Conservation (phyloP, 768 basidiomycete species). For the Hygrophorus russula region DNA sequence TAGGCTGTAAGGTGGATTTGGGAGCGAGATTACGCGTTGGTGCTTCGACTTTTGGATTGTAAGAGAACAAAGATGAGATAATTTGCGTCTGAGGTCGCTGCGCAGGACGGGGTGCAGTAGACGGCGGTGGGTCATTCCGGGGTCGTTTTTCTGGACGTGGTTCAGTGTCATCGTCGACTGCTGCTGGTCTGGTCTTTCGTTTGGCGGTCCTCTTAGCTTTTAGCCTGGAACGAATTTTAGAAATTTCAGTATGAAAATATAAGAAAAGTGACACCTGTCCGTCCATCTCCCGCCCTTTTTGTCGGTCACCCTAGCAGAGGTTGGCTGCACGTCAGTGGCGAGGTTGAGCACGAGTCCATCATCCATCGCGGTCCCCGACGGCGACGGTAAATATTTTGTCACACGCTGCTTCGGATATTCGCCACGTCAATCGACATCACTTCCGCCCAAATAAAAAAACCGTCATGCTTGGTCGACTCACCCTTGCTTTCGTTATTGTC, state of each 20-base stretch:
- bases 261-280: constrained; percentile 41
- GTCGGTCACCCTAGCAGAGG: constrained; percentile 15
- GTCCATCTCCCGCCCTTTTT: constrained; percentile 68
- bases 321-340: constrained; percentile 24
- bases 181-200: constrained; percentile 37
- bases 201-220: constrained; percentile 66
- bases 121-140: constrained; percentile 17
- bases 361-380: constrained; percentile 35
- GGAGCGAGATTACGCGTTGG: constrained; percentile 18
- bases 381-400: neutral
- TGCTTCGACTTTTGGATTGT: constrained; percentile 58
- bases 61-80: constrained; percentile 85
- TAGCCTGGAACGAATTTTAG: constrained; percentile 31
- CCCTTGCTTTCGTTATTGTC: constrained; percentile 49
- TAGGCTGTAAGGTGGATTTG: constrained; percentile 36
- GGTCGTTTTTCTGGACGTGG: constrained; percentile 37
- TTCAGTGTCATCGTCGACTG: constrained; percentile 18
- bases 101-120: constrained; percentile 12
- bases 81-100: constrained; percentile 38
- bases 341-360: constrained; percentile 72
- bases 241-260: constrained; percentile 7
- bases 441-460: constrained; percentile 13
- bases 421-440: neutral
- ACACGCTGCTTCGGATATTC: neutral
- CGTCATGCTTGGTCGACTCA: constrained; percentile 53